phyloP scores from a whole-genome alignment of 495 filamentous ascomycete species.

The Copromyces sp. region DNA sequence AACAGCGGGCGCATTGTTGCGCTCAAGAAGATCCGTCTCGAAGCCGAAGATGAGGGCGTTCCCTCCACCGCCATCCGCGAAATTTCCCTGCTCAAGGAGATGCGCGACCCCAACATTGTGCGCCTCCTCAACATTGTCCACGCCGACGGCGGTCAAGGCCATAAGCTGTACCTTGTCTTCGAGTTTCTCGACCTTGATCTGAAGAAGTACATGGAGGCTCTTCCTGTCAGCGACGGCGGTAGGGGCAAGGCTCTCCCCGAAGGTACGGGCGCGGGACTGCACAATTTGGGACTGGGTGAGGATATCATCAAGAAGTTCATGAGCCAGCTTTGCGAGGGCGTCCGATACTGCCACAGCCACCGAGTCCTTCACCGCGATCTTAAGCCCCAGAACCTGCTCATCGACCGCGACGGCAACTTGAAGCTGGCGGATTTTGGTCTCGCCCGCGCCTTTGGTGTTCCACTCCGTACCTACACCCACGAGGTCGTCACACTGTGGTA shows the following conservation, averaged over 20 bases:
- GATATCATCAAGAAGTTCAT: slow-evolving; percentile 97
- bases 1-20: slow-evolving; percentile 78
- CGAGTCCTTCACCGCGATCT: slow-evolving; percentile 90
- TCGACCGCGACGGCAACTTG: slow-evolving; percentile 87
- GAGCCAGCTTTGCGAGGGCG: slow-evolving; percentile 82
- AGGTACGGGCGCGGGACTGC: slow-evolving; percentile 54
- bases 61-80: slow-evolving; percentile 95
- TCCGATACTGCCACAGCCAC: slow-evolving; percentile 93
- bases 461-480: slow-evolving; percentile 93
- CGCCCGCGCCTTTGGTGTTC: slow-evolving; percentile 92
- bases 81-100: slow-evolving; percentile 92
- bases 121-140: slow-evolving; percentile 90
- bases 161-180: slow-evolving; percentile 92
- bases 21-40: slow-evolving; percentile 95
- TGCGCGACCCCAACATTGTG: slow-evolving; percentile 93
- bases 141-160: slow-evolving; percentile 57
- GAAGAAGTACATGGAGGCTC: slow-evolving; percentile 98
- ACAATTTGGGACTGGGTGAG: slow-evolving; percentile 68
- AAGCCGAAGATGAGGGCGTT: slow-evolving; percentile 94
- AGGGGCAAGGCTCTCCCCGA: slow-evolving; percentile 82
- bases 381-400: slow-evolving; percentile 96
- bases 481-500: slow-evolving; percentile 99
- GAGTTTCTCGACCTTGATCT: slow-evolving; percentile 91
- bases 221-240: slow-evolving; percentile 83
- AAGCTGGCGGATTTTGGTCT: slow-evolving; percentile 98